phyloP scores from a whole-genome alignment of 75 land plant genomes.

The Cupressus sempervirens region DNA sequence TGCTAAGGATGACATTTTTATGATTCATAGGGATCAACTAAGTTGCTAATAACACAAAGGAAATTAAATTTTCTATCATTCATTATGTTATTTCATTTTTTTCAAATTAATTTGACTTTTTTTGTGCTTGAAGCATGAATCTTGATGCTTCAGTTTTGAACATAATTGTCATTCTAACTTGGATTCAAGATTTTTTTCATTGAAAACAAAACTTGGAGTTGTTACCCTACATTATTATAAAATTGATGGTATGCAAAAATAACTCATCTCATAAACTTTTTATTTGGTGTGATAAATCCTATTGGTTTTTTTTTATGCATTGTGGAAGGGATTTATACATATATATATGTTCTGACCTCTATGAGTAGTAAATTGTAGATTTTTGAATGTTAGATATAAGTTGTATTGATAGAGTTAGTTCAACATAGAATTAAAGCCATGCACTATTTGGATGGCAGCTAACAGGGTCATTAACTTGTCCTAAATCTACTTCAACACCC shows the following conservation, averaged over 20 bases:
- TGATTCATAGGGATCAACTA: too few species aligned
- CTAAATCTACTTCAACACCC: neutral
- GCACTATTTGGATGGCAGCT: slow-evolving; percentile 4
- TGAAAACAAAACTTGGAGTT: too few species aligned
- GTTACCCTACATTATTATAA: neutral
- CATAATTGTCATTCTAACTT: too few species aligned
- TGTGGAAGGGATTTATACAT: neutral
- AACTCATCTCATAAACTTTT: neutral
- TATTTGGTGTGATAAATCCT: neutral
- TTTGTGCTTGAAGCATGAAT: neutral
- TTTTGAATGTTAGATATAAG: neutral
- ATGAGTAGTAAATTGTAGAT: neutral
- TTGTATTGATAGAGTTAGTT: neutral
- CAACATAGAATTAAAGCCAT: neutral
- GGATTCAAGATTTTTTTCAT: neutral
- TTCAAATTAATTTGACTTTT: neutral
- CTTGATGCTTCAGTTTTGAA: neutral
- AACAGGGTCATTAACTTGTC: neutral
- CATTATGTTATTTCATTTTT: too few species aligned
- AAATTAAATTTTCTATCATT: too few species aligned
- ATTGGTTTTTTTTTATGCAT: neutral
- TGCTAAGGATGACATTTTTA: too few species aligned
- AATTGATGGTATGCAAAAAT: neutral
- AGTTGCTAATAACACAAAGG: neutral
- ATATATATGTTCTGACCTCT: neutral